Evolutionary conservation across 495 filamentous ascomycete species (phyloP), one percentile per base, ranked within the genome.

Genomic region (Aspergillus diversus): DNA sequence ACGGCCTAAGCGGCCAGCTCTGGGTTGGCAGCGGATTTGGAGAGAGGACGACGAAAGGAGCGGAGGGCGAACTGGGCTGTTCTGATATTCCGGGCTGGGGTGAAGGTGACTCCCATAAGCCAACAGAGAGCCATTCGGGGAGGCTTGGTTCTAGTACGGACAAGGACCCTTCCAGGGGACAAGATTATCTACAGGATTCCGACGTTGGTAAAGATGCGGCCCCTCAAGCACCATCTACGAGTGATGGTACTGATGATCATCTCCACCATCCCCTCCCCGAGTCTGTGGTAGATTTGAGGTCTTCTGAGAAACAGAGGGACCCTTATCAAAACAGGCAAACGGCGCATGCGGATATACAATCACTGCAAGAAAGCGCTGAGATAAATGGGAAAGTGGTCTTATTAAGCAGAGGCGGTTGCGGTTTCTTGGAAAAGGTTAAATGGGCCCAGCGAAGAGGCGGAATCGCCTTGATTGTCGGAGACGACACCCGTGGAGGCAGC

Each of bases 71-170:
- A 79, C 80, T 97, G n/a, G 95, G 96, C 31, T 99, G 95, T 74
- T 96, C 94, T 65, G 95, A 98, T 83, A 89, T 97, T n/a, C 91
- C 92, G 2, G 93, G 92, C 5, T 97, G 95, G 94, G 86, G 85
- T 42, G 87, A 86, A 42, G 81, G 80, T 9, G 77, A 75, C 47
- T 60, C 69, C 47, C 75, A 70, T 57, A 72, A 71, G 21, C 75
- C 71, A 35, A 50, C 74, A 63, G 72, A 74, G 51, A 64, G 75
- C 61, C 64, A 67, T 46, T 52, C 66, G 33, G 69, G 71, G 48
- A 73, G 72, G 32, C 65, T 75, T 52, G 70, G 66, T 31, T 65
- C 69, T 60, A 66, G 57, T 54, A 64, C 66, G 42, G 64, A 56
- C 27, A 70, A 71, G 46, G 73, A 73, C n/a, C 54, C 54, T 9